phyloP scores from a whole-genome alignment of 805 yeast species.

The Cyberlindnera xylosilytica region DNA sequence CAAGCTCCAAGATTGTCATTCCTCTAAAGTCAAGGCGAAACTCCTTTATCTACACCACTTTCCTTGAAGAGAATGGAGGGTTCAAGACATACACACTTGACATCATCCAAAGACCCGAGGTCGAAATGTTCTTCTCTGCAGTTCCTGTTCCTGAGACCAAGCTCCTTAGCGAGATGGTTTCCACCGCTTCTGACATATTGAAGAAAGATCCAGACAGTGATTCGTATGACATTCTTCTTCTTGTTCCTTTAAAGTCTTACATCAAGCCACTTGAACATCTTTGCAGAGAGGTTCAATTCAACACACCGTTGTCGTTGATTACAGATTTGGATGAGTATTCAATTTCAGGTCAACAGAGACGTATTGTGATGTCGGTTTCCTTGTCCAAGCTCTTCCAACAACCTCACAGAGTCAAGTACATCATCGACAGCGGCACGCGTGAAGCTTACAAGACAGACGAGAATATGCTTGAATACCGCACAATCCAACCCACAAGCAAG shows the following conservation, averaged over 20 bases:
- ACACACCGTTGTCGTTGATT: constrained; percentile 4
- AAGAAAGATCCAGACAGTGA: constrained; percentile 2
- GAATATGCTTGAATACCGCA: constrained; percentile 9
- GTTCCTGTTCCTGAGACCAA: not conserved
- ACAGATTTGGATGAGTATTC: constrained; percentile 9
- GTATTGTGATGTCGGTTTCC: constrained; percentile 1
- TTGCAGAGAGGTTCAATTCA: not conserved
- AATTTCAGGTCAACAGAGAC: constrained; percentile 4
- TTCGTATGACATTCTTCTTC: constrained; percentile 10
- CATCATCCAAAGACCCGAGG: constrained; percentile 1
- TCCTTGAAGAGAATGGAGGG: not conserved
- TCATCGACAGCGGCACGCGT: constrained; percentile 11
- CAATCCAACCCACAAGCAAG: not conserved
- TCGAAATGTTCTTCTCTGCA: constrained; percentile 6
- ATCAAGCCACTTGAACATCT: not conserved
- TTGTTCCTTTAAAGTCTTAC: constrained; percentile 4
- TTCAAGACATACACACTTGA: not conserved
- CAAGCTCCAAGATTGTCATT: constrained; percentile 5
- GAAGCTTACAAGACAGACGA: constrained; percentile 1
- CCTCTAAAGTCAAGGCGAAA: constrained; percentile 9
- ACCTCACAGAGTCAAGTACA: constrained; percentile 14
- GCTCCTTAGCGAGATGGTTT: constrained; percentile 3
- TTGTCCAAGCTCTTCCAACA: not conserved
- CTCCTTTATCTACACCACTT: no score
- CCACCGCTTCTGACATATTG: constrained; percentile 1